Conservation (phyloP, 441 rosid genomes). For the Aquilaria agallochum region DNA sequence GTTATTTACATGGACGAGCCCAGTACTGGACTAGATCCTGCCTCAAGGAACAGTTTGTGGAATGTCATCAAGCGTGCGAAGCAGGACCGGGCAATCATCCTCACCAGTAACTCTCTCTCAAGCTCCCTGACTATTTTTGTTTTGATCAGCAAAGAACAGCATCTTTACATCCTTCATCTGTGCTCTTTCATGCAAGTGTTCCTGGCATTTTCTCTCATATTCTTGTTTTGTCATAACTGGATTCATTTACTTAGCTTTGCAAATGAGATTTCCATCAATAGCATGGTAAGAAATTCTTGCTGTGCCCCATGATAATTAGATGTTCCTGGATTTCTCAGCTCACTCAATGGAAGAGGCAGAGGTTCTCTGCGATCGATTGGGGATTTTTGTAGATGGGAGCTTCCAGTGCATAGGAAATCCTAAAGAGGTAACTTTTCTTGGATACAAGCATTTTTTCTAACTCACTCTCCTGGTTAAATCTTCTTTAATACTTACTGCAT, state of each 20-base stretch:
- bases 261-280: not conserved
- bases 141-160: not conserved
- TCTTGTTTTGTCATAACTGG: no score
- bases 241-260: not conserved
- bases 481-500: no score
- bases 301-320: constrained; percentile 4
- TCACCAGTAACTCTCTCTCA: constrained; percentile 60
- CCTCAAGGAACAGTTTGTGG: constrained; percentile 91
- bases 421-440: constrained; percentile 46
- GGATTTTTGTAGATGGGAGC: constrained; percentile 84
- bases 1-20: constrained; percentile 99
- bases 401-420: constrained; percentile 92
- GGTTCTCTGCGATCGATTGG: constrained; percentile 80
- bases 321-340: constrained; percentile 38
- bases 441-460: no score
- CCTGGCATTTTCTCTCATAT: not conserved
- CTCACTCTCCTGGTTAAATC: no score
- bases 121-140: not conserved
- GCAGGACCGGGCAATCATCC: constrained; percentile 79
- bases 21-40: constrained; percentile 95
- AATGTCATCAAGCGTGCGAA: constrained; percentile 84
- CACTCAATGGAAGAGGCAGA: constrained; percentile 99
- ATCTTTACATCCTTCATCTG: not conserved
- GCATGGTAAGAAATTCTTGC: no score
- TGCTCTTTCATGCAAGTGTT: not conserved